These are phyloP conservation scores for Fragilariopsis cylindrus DNA, from an alignment of 108 stramenopile genomes.

Conservation along the genomic window DNA sequence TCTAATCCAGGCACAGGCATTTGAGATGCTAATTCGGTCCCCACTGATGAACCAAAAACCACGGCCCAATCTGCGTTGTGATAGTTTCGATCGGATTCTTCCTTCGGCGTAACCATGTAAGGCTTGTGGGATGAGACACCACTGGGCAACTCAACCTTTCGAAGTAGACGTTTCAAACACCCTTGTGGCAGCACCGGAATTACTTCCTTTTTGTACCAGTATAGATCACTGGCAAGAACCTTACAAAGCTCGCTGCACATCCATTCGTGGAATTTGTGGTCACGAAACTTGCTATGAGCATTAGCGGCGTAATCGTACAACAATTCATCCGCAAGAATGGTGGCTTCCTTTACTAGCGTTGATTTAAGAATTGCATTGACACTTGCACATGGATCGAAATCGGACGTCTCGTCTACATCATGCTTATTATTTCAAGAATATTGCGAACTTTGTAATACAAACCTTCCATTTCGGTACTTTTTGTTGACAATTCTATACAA, in stretches of 20 bases:
- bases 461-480: conserved; percentile 24
- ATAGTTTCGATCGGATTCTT: conserved; percentile 4
- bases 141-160: conserved; percentile 67
- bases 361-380: conserved; percentile 32
- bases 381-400: conserved; percentile 9
- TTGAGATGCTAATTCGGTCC: conserved; percentile 26
- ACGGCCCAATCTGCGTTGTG: conserved; percentile 70
- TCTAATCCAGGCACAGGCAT: conserved; percentile 39
- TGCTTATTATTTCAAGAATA: neutral
- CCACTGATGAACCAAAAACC: conserved; percentile 60
- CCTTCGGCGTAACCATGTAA: conserved; percentile 14
- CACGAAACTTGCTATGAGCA: conserved; percentile 61
- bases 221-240: conserved; percentile 22
- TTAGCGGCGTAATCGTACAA: conserved; percentile 67
- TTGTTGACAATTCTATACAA: conserved; percentile 23
- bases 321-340: conserved; percentile 54
- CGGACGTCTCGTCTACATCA: conserved; percentile 11
- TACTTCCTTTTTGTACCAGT: conserved; percentile 27
- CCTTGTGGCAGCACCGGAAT: conserved; percentile 49
- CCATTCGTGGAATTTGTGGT: conserved; percentile 82
- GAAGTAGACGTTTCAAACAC: conserved; percentile 60
- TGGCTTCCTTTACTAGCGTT: conserved; percentile 27
- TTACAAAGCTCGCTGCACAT: conserved; percentile 58
- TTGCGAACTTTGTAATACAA: conserved; percentile 20
- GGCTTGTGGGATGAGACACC: conserved; percentile 79